Percentiles rank a stretch among this genome's conserved stretches.
Evolutionary conservation across 306 rosid species (phyloP).

Genomic region (Pueraria montana): DNA sequence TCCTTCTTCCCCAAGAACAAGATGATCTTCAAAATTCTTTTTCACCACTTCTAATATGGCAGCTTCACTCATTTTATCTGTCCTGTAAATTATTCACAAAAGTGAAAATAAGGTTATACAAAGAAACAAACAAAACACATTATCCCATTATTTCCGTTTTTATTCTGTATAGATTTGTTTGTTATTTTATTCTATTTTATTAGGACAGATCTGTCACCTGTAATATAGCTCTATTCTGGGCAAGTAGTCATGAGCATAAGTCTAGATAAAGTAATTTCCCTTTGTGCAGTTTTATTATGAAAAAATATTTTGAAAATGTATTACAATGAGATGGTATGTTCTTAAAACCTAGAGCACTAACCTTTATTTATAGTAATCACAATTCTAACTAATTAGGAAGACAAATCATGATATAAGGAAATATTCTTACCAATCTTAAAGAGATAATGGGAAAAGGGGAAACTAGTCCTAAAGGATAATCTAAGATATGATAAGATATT

Average conservation of each 20-base stretch:
- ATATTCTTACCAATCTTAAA: neutral
- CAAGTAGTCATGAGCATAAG: neutral
- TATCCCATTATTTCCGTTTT: neutral
- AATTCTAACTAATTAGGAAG: neutral
- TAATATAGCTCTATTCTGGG: neutral
- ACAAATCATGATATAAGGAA: neutral
- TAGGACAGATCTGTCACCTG: neutral
- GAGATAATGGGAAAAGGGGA: neutral
- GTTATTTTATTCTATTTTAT: neutral
- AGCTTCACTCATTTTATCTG: conserved; percentile 95
- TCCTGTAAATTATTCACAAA: conserved; percentile 65
- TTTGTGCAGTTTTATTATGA: neutral
- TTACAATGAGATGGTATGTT: neutral
- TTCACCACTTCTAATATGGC: conserved; percentile 82
- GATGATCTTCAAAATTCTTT: conserved; percentile 81
- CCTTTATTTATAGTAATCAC: neutral
- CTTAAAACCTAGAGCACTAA: neutral
- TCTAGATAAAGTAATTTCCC: neutral
- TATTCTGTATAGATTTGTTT: neutral
- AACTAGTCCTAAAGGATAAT: neutral
- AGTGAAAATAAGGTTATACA: conserved; percentile 23
- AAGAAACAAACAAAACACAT: conserved; percentile 10
- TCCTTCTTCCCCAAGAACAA: conserved; percentile 98
- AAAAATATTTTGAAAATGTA: neutral
- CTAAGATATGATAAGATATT: neutral